Base-by-base conservation (phyloP, 1,284 basidiomycete species). In the Mycosarcoma maydis region DNA sequence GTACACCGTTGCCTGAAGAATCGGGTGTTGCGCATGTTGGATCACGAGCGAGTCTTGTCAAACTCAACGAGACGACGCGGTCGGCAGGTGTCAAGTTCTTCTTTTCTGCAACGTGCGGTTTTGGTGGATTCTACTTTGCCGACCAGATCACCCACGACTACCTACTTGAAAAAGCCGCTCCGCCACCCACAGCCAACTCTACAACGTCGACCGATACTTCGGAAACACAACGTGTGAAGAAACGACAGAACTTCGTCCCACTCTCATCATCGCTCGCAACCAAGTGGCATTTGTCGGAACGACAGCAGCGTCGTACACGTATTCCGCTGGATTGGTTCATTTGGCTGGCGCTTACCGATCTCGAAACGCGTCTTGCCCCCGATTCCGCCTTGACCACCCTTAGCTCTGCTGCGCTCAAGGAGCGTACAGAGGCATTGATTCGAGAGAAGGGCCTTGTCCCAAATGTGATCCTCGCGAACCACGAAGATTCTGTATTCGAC, bases 101-200 rank as follows among this genome's bases (percentile, higher is more conserved):
- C 77, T 88, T 89, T 17, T 91, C 93, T 0, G 90, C 90, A 9
- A 89, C 90, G 11, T 94, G 92, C 81, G 95, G 95, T n/a, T 85
- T 95, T 59, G 85, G 90, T 43, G 96, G 95, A 6, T 98, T 91
- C 83, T 91, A 95, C 74, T 97, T 98, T 81, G 91, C 92, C 59
- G 94, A 98, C 81, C 86, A 98, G 42, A 86, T 94, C 54, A 85
- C 87, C 38, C 92, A 95, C 79, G 88, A 92, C 69, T 94, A 90
- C 81, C 87, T 96, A 64, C 88, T 93, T 92, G 84, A 85, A 89
- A 83, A 49, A 20, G 32, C 51, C n/a, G 20, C 48, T 6, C 39
- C 37, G 2, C n/a, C 47, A 3, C 29, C 55, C 32, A 24, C 54
- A 5, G 16, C 27, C 3, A 22, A 32, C 2, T 5, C 44, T 10